Percentiles rank a stretch among this genome's conserved stretches.
phyloP scores from a whole-genome alignment of 164 flowering plant genomes.

The Chimonanthus salicifolius region DNA sequence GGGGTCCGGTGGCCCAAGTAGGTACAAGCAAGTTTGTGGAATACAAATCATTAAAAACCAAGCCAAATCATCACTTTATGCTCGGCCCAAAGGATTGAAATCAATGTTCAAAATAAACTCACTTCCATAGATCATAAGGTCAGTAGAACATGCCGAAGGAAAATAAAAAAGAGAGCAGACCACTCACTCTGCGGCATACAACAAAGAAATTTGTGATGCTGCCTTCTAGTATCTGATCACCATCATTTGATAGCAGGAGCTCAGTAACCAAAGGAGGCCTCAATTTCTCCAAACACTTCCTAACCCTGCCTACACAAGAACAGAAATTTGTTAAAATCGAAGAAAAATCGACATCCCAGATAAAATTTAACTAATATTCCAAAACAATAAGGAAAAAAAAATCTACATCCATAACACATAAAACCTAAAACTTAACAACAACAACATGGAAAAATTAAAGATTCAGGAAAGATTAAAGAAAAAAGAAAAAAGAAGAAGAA shows the following conservation, averaged over 20 bases:
- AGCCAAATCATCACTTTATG: too few species aligned
- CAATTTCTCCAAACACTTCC: constrained; percentile 69
- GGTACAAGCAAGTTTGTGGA: too few species aligned
- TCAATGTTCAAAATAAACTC: too few species aligned
- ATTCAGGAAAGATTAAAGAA: background rate
- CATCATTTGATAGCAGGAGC: constrained; percentile 82
- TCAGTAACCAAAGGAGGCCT: constrained; percentile 70
- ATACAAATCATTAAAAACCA: too few species aligned
- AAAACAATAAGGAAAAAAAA: background rate
- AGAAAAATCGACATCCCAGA: background rate
- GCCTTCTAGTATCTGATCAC: constrained; percentile 82
- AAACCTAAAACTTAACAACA: background rate
- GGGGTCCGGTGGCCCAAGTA: too few species aligned
- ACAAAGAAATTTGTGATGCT: constrained; percentile 73
- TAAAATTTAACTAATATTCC: background rate
- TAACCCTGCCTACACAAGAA: constrained; percentile 39
- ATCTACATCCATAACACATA: background rate
- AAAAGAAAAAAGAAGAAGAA: background rate
- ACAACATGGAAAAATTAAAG: background rate
- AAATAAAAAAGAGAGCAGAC: too few species aligned
- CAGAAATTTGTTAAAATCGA: background rate
- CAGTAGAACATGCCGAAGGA: too few species aligned
- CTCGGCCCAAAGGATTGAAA: too few species aligned
- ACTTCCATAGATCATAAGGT: too few species aligned
- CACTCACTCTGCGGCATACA: constrained; percentile 57